Evolutionary conservation across 1,139 yeast genomes (phyloP).

Genomic region (Starmera stellimalicola): DNA sequence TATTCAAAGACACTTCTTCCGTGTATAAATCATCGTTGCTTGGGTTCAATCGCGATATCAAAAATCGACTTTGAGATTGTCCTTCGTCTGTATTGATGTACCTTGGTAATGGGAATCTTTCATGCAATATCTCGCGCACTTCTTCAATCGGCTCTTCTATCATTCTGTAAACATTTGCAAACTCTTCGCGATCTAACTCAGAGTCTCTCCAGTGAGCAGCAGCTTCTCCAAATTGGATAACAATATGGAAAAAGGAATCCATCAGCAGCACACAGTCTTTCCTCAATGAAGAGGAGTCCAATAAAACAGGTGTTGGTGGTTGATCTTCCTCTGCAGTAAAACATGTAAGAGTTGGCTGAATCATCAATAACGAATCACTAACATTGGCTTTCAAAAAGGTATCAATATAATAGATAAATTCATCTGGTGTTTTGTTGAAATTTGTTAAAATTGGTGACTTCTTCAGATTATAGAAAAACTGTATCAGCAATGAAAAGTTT

Average conservation of each 20-base stretch:
- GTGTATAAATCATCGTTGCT: conserved; percentile 2
- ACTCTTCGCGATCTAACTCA: conserved; percentile 46
- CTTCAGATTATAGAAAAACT: conserved; percentile 53
- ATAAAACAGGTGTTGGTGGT: conserved; percentile 18
- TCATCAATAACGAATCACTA: conserved; percentile 51
- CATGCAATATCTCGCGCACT: conserved; percentile 34
- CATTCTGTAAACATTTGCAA: conserved; percentile 45
- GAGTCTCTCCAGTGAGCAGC: conserved; percentile 58
- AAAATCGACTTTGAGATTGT: conserved; percentile 60
- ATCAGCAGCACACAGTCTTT: conserved; percentile 48
- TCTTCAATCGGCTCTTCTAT: conserved; percentile 51
- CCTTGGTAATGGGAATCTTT: conserved; percentile 59
- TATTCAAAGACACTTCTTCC: conserved; percentile 4
- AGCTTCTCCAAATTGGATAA: conserved; percentile 52
- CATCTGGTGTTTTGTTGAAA: conserved; percentile 64
- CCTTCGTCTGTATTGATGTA: conserved; percentile 59
- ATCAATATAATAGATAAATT: conserved; percentile 57
- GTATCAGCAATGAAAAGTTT: conserved; percentile 57
- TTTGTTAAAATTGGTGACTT: conserved; percentile 60
- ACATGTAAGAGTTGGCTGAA: conserved; percentile 52
- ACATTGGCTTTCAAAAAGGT: conserved; percentile 49
- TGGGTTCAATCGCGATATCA: conserved; percentile 54
- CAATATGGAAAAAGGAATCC: conserved; percentile 59
- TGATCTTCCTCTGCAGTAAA: conserved; percentile 1
- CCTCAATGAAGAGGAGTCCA: conserved; percentile 50